Base-by-base conservation (phyloP, 768 basidiomycete species). In the Podaxis carcinomalis region DNA sequence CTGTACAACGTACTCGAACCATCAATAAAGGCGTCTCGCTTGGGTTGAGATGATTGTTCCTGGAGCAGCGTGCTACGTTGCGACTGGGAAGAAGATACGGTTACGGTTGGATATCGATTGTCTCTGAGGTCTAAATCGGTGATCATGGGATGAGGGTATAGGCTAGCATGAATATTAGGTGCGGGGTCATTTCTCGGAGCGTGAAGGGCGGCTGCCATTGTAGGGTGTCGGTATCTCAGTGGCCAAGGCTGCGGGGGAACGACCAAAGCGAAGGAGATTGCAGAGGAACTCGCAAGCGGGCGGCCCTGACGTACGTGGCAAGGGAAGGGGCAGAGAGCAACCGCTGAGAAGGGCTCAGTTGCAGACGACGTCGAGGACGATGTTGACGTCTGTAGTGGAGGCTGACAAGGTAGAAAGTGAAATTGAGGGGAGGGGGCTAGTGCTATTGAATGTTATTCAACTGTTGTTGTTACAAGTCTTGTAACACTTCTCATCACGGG, bases 41-140 rank as follows among this genome's bases (percentile, higher is more conserved):
- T 19, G 1, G 52, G 19, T 37, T 54, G 46, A 39, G 35, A 37
- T 39, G 46, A 39, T 11, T 37, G 47, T 16, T 53, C 59, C 25
- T 42, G 51, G 40, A 47, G 39, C 28, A 47, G 51, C 49, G 40
- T 37, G 16, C 42, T 52, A 11, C 37, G 63, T 28, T 52, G 54
- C 35, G 70, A 67, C 68, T 59, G 60, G 27, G 75, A 62, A 5
- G 81, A 75, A 65, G 70, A 58, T 50, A 75, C 61, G 28, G 77
- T 68, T 50, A 75, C 61, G 28, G 77, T 68, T 19, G 77, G 75
- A 63, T 88, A 87, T 68, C 87, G 78, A 68, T 81, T 82, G 75
- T 88, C 88, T 67, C 80, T 78, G 70, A 84, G 80, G 72, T 86
- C 84, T 63, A 84, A 77, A 60, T 87, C 87, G 59, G 81, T 75